Evolutionary conservation across 257 asterid species (phyloP).

Genomic region (Anisodus acutangulus): DNA sequence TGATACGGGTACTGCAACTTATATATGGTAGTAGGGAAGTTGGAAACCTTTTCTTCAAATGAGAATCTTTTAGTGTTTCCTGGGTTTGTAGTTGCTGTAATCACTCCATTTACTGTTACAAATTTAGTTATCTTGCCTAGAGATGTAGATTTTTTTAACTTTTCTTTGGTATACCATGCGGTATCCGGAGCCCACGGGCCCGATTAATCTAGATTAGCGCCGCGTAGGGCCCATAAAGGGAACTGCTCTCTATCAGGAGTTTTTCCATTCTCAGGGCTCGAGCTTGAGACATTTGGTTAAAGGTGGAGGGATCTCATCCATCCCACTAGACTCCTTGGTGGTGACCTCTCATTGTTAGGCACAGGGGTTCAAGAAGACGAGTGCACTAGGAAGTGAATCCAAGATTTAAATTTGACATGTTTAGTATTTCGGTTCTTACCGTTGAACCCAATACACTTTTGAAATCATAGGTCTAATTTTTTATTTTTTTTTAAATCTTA

Average conservation of each 20-base stretch:
- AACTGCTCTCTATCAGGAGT: background rate
- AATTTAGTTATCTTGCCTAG: background rate
- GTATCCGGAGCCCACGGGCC: background rate
- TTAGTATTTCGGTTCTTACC: background rate
- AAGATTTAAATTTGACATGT: background rate
- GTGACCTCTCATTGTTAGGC: conserved; percentile 14
- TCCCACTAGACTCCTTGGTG: background rate
- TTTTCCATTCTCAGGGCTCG: background rate
- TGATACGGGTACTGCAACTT: background rate
- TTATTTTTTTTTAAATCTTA: background rate
- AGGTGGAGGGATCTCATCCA: background rate
- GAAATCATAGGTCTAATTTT: background rate
- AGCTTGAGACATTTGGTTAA: background rate
- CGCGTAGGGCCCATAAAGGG: background rate
- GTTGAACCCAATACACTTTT: background rate
- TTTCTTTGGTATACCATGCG: background rate
- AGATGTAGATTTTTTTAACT: background rate
- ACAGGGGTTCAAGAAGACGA: background rate
- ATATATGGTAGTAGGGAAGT: background rate
- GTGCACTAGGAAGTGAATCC: background rate
- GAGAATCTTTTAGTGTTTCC: background rate
- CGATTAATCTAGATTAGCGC: background rate
- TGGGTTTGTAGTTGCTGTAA: background rate
- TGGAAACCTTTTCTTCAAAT: background rate
- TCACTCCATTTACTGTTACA: background rate